Evolutionary conservation across 257 asterid genomes (phyloP).

Genomic region (Nicotiana attenuata): DNA sequence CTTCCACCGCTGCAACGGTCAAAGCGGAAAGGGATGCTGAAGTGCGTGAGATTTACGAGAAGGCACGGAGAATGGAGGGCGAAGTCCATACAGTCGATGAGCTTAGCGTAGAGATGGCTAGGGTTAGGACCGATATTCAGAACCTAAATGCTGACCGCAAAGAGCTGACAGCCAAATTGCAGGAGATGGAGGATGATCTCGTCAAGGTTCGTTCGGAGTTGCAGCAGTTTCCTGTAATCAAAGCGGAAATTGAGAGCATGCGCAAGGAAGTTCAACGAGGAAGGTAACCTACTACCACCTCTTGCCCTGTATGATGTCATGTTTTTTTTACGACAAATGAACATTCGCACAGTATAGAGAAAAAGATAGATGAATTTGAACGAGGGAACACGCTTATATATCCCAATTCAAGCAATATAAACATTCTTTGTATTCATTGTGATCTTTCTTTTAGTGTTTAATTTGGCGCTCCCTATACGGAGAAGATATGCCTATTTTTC

Average conservation of each 20-base stretch:
- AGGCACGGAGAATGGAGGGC: conserved; percentile 46
- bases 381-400: not conserved
- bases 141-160: conserved; percentile 43
- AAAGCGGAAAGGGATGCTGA: conserved; percentile 69
- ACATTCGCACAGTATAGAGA: not conserved
- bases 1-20: conserved; percentile 47
- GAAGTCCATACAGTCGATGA: conserved; percentile 46
- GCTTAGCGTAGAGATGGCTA: conserved; percentile 37
- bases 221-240: conserved; percentile 37
- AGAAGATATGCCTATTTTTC: not conserved
- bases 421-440: not conserved
- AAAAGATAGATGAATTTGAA: not conserved
- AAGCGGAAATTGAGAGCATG: conserved; percentile 45
- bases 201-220: conserved; percentile 26
- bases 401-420: not conserved
- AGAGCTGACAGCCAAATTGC: conserved; percentile 39
- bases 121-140: conserved; percentile 43
- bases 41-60: conserved; percentile 62
- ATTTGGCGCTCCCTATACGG: not conserved
- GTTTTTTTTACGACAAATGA: not conserved
- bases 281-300: conserved; percentile 44
- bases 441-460: not conserved
- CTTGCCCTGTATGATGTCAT: not conserved
- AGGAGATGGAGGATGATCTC: conserved; percentile 40
- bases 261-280: conserved; percentile 62